phyloP scores from a whole-genome alignment of 768 basidiomycete genomes.

The Tylopilus rubrobrunneus region DNA sequence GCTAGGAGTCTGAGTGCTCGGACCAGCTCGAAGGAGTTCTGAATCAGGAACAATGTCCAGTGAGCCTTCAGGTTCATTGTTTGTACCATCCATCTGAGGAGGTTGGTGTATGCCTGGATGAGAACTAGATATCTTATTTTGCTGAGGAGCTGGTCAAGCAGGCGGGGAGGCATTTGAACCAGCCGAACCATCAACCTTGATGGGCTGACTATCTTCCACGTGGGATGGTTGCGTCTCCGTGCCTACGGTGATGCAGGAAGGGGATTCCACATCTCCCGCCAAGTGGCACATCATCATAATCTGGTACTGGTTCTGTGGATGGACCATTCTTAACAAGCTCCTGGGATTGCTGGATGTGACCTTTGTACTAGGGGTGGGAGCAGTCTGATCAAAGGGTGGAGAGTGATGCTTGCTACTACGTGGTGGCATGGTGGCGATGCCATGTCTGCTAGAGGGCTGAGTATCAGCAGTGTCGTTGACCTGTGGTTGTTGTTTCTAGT shows the following conservation, averaged over 20 bases:
- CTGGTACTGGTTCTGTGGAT: constrained; percentile 32
- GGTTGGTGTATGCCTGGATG: not conserved
- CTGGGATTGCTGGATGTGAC: constrained; percentile 26
- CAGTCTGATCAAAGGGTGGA: constrained; percentile 20
- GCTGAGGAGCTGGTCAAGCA: constrained; percentile 1
- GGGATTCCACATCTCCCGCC: constrained; percentile 18
- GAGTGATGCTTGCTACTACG: constrained; percentile 4
- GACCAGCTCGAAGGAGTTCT: constrained; percentile 43
- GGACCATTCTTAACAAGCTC: constrained; percentile 31
- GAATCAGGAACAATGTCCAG: constrained; percentile 63
- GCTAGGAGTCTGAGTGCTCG: constrained; percentile 8
- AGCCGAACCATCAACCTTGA: not conserved
- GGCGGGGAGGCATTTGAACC: not conserved
- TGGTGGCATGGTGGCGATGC: not conserved
- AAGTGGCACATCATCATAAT: constrained; percentile 24
- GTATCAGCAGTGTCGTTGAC: constrained; percentile 1
- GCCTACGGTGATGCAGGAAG: constrained; percentile 8
- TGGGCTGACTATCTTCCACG: constrained; percentile 17
- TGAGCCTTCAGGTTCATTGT: constrained; percentile 29
- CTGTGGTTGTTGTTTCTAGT: constrained; percentile 4
- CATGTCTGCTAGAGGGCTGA: constrained; percentile 1
- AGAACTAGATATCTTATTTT: not conserved
- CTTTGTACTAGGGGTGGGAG: constrained; percentile 10
- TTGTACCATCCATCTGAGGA: not conserved
- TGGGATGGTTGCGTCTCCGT: constrained; percentile 16